These are phyloP conservation scores for Hypoxylon sp. DNA, from an alignment of 2,329 filamentous ascomycete genomes.

Conservation along the genomic window DNA sequence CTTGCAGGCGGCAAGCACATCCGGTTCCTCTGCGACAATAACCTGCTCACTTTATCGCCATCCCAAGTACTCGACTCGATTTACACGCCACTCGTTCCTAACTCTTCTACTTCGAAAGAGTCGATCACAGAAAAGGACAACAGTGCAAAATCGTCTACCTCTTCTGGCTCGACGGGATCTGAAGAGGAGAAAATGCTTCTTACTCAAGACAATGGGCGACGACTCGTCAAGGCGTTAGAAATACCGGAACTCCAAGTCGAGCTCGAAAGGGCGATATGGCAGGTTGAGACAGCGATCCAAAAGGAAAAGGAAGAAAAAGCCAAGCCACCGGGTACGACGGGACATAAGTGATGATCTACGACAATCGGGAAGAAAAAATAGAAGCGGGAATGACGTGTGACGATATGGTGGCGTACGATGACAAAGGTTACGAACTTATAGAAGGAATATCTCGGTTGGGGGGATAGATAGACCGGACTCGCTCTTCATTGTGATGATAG, in stretches of 20 bases:
- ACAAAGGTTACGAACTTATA: slow-evolving; percentile 37
- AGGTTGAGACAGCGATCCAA: slow-evolving; percentile 71
- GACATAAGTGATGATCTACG: slow-evolving; percentile 25
- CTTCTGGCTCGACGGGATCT: slow-evolving; percentile 24
- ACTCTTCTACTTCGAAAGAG: slow-evolving; percentile 48
- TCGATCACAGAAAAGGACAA: slow-evolving; percentile 49
- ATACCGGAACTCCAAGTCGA: slow-evolving; percentile 80
- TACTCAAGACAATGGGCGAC: slow-evolving; percentile 67
- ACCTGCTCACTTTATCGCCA: slow-evolving; percentile 76
- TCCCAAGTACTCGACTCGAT: slow-evolving; percentile 80
- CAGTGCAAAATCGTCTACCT: slow-evolving; percentile 43
- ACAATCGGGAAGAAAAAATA: slow-evolving; percentile 32
- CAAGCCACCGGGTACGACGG: slow-evolving; percentile 31
- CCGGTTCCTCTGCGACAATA: slow-evolving; percentile 82
- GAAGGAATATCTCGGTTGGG: slow-evolving; percentile 22
- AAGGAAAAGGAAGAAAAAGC: slow-evolving; percentile 53
- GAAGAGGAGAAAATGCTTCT: slow-evolving; percentile 65
- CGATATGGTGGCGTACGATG: slow-evolving; percentile 35
- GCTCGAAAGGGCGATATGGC: slow-evolving; percentile 81
- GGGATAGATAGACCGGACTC: slow-evolving; percentile 34
- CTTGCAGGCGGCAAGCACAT: slow-evolving; percentile 87
- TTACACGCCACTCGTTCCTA: slow-evolving; percentile 66
- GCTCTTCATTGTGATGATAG: slow-evolving; percentile 31
- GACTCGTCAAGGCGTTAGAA: slow-evolving; percentile 73
- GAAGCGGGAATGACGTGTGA: slow-evolving; percentile 14